These are phyloP conservation scores for Hirschfeldia incana DNA, from an alignment of 345 rosid species.

Conservation along the genomic window DNA sequence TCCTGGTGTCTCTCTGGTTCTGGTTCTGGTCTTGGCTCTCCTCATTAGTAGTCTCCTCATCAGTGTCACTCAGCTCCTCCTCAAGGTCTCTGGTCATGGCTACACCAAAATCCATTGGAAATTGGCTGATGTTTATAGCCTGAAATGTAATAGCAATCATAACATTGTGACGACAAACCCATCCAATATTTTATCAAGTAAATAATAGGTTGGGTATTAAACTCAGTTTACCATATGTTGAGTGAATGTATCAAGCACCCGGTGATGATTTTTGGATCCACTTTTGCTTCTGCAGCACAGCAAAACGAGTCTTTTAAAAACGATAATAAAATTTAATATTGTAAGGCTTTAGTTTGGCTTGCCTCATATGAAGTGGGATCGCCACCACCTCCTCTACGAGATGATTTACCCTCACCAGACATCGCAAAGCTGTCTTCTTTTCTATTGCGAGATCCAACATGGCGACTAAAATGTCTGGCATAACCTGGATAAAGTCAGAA, in stretches of 20 bases:
- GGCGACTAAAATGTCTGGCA: conserved; percentile 42
- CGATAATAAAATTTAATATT: not conserved
- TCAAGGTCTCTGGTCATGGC: too few species aligned
- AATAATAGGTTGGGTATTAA: not conserved
- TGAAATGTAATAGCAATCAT: conserved; percentile 21
- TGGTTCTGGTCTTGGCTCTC: too few species aligned
- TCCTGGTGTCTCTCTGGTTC: too few species aligned
- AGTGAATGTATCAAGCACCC: conserved; percentile 51
- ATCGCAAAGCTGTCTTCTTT: conserved; percentile 44
- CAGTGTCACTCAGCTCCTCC: too few species aligned
- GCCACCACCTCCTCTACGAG: conserved; percentile 52
- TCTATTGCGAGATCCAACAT: conserved; percentile 38
- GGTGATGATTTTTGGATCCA: conserved; percentile 78
- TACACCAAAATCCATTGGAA: conserved; percentile 32
- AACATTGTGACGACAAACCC: not conserved
- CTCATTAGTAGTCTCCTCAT: too few species aligned
- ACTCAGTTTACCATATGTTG: conserved; percentile 35
- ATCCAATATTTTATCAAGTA: not conserved
- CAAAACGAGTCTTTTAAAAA: conserved; percentile 12
- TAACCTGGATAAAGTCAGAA: conserved; percentile 43
- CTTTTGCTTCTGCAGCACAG: conserved; percentile 66
- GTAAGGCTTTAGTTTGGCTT: conserved; percentile 22
- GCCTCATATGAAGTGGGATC: conserved; percentile 62
- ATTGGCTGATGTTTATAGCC: conserved; percentile 28
- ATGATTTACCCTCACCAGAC: conserved; percentile 53